Conservation (phyloP, 2,329 filamentous ascomycete species). For the Keithomyces neogunnii region DNA sequence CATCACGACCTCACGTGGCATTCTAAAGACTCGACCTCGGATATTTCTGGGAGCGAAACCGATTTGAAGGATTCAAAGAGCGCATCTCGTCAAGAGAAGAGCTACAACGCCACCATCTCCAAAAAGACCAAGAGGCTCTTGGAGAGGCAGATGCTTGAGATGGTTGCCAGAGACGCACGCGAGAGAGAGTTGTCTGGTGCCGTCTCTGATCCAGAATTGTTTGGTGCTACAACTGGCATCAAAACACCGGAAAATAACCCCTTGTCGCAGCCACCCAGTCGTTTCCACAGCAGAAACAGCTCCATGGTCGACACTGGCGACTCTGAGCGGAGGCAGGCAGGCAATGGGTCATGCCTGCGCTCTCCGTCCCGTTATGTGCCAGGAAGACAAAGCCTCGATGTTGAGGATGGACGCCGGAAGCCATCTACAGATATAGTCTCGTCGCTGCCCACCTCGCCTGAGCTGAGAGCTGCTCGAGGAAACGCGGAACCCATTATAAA, state of each 20-base stretch:
- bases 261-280: slow-evolving; percentile 20
- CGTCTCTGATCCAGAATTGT: slow-evolving; percentile 20
- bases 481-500: slow-evolving; percentile 48
- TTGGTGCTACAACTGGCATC: slow-evolving; percentile 21
- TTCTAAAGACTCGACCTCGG: slow-evolving; percentile 44
- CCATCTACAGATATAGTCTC: slow-evolving; percentile 35
- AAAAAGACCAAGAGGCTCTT: slow-evolving; percentile 43
- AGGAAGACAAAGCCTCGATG: slow-evolving; percentile 39
- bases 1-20: slow-evolving; percentile 45
- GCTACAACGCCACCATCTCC: slow-evolving; percentile 34
- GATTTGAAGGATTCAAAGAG: slow-evolving; percentile 27
- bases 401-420: slow-evolving; percentile 25
- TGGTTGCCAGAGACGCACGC: slow-evolving; percentile 45
- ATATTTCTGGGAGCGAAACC: slow-evolving; percentile 50
- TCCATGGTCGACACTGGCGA: slow-evolving; percentile 33
- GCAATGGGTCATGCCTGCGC: slow-evolving; percentile 13
- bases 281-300: slow-evolving; percentile 24
- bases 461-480: slow-evolving; percentile 37
- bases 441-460: slow-evolving; percentile 43
- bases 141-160: slow-evolving; percentile 54
- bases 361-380: slow-evolving; percentile 17
- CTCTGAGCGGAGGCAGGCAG: slow-evolving; percentile 22
- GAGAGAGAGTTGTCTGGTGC: slow-evolving; percentile 30
- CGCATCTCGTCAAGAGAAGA: slow-evolving; percentile 18
- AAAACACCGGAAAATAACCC: slow-evolving; percentile 22